Conservation (phyloP, 768 basidiomycete genomes). For the Sporobolomyces roseus region DNA sequence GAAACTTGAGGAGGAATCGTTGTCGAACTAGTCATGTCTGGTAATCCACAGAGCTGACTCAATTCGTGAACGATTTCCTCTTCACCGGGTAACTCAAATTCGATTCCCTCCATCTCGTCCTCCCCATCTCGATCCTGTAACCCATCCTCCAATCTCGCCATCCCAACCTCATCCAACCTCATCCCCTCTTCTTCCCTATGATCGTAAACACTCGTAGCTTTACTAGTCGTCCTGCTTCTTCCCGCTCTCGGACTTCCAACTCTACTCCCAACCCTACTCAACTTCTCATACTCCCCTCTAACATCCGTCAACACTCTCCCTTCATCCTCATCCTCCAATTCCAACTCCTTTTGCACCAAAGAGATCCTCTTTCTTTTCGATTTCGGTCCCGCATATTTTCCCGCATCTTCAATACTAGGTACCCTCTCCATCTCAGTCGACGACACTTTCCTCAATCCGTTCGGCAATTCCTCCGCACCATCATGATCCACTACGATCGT, state of each 20-base stretch:
- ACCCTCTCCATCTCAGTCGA: too few species aligned
- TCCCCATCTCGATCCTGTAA: background rate
- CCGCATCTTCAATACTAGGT: background rate
- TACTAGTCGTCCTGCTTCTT: conserved; percentile 21
- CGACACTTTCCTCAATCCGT: too few species aligned
- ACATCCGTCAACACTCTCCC: conserved; percentile 31
- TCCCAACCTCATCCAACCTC: background rate
- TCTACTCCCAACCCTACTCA: background rate
- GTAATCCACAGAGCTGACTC: conserved; percentile 33
- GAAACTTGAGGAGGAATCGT: too few species aligned
- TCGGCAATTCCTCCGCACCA: conserved; percentile 4
- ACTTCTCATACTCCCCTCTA: conserved; percentile 20
- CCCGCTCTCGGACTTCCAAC: background rate
- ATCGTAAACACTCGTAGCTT: background rate
- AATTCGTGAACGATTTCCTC: conserved; percentile 42
- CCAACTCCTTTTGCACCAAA: background rate
- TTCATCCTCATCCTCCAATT: conserved; percentile 1
- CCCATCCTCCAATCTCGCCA: background rate
- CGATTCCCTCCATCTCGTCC: background rate
- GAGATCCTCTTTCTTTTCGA: background rate
- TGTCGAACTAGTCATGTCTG: conserved; percentile 34
- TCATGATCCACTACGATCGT: conserved; percentile 45
- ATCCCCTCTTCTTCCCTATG: background rate
- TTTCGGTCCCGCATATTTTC: background rate
- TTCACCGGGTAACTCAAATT: conserved; percentile 5